These are phyloP conservation scores for Myxozyma kluyveri DNA, from an alignment of 805 yeast species.

Conservation along the genomic window DNA sequence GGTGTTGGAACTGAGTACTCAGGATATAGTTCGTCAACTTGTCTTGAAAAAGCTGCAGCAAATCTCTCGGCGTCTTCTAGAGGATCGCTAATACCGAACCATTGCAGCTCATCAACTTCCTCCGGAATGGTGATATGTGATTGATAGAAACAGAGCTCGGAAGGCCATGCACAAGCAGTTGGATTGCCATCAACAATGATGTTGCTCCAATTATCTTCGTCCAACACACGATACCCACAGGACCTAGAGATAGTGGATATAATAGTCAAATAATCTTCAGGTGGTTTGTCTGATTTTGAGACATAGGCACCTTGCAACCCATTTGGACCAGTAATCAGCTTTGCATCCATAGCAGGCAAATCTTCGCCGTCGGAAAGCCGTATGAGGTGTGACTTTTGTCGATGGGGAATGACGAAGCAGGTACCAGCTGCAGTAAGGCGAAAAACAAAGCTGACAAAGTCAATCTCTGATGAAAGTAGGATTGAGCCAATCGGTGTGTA, in stretches of 20 bases:
- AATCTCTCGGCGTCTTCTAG: constrained; percentile 27
- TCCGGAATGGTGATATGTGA: constrained; percentile 3
- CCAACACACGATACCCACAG: constrained; percentile 19
- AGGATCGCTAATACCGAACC: constrained; percentile 30
- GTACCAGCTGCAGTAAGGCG: constrained; percentile 26
- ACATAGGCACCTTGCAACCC: constrained; percentile 18
- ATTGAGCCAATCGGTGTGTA: constrained; percentile 27
- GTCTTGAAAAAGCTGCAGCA: constrained; percentile 11
- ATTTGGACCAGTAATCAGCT: constrained; percentile 22
- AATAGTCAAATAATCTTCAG: constrained; percentile 22
- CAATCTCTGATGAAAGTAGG: constrained; percentile 16
- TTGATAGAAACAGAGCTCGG: constrained; percentile 31
- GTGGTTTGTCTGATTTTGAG: constrained; percentile 12
- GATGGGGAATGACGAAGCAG: constrained; percentile 20
- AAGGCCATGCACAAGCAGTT: constrained; percentile 32
- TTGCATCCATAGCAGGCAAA: constrained; percentile 6
- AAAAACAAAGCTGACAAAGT: constrained; percentile 11
- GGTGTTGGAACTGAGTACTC: background rate
- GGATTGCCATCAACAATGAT: constrained; percentile 18
- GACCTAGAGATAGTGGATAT: constrained; percentile 12
- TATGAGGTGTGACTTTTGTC: constrained; percentile 8
- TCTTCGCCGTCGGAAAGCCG: constrained; percentile 7
- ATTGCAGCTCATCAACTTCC: constrained; percentile 23
- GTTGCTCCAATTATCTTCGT: constrained; percentile 22
- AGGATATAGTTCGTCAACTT: constrained; percentile 9